Evolutionary conservation across 108 stramenopile species (phyloP).

Genomic region (Asterionellopsis glacialis): DNA sequence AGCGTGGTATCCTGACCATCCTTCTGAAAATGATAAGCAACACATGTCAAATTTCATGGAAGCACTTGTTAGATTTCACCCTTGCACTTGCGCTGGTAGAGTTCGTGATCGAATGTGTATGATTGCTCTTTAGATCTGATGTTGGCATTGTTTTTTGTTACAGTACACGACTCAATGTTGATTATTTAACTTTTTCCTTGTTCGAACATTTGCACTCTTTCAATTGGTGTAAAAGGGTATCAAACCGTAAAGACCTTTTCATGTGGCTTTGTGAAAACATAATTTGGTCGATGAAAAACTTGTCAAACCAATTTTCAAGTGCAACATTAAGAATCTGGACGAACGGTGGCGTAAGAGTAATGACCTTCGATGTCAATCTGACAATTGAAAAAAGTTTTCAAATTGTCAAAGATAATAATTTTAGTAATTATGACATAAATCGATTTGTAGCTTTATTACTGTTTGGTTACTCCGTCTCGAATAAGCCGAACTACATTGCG

Average conservation of each 20-base stretch:
- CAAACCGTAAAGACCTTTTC: conserved; percentile 57
- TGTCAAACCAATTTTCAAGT: conserved; percentile 68
- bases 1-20: conserved; percentile 83
- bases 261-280: conserved; percentile 84
- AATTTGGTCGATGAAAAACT: conserved; percentile 78
- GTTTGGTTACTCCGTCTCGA: not conserved
- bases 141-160: not conserved
- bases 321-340: conserved; percentile 70
- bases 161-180: too few species aligned
- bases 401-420: not conserved
- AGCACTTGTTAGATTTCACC: conserved; percentile 77
- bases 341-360: conserved; percentile 81
- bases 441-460: too few species aligned
- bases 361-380: conserved; percentile 46
- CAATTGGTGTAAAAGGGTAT: not conserved
- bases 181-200: too few species aligned
- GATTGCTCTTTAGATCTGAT: conserved; percentile 2
- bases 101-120: not conserved
- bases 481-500: conserved; percentile 32
- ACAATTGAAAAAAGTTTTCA: conserved; percentile 4
- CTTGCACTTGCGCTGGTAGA: conserved; percentile 74
- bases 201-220: not conserved
- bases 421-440: too few species aligned
- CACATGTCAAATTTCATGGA: conserved; percentile 57
- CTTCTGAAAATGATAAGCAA: conserved; percentile 49